Base-by-base conservation (phyloP, 2,329 filamentous ascomycete species). In the Fusarium sp. region DNA sequence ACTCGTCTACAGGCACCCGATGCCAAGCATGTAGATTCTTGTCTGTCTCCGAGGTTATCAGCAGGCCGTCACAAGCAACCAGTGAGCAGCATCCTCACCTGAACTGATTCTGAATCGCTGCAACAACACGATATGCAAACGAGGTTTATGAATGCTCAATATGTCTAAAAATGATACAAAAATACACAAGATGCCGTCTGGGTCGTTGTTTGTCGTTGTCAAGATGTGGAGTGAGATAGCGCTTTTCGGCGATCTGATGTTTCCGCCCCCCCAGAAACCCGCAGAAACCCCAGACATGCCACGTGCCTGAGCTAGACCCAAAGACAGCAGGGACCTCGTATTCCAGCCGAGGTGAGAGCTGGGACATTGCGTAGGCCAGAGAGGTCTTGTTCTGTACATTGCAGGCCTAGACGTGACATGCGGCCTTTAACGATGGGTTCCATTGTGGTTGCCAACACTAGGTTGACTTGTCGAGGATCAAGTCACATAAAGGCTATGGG, bases 141-240 rank as follows among this genome's bases (percentile, higher is more conserved):
- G 13, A 25, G n/a, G 22, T 9, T 6, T 52, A 25, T 13, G 31
- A 38, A 58, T 58, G 25, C 22, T 29, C 5, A 25, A 58, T 20
- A 50, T 20, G 31, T 42, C 18, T 25, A 20, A 47, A 45, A 27
- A 38, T 2, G n/a, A 20, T 40, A 5, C 38, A 50, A 35, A 47
- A 35, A 50, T 10, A 42, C 29, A 50, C 14, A 33, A 33, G 10
- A 40, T 33, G 50, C 27, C 11, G 13, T 18, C 50, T 13, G 6
- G 18, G 27, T 54, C 27, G 27, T 31, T 54, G 27, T 31, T 45
- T 22, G 38, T 61, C 29, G 27, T 20, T 33, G 31, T 35, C 16
- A 20, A 45, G 63, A 52, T 63, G 68, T 71, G 69, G 62, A 67
- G 68, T 62, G 67, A 20, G 36, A 61, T 27, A 38, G 65, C 47